These are phyloP conservation scores for Trametopsis cervina DNA, from an alignment of 768 basidiomycete species.

Conservation along the genomic window DNA sequence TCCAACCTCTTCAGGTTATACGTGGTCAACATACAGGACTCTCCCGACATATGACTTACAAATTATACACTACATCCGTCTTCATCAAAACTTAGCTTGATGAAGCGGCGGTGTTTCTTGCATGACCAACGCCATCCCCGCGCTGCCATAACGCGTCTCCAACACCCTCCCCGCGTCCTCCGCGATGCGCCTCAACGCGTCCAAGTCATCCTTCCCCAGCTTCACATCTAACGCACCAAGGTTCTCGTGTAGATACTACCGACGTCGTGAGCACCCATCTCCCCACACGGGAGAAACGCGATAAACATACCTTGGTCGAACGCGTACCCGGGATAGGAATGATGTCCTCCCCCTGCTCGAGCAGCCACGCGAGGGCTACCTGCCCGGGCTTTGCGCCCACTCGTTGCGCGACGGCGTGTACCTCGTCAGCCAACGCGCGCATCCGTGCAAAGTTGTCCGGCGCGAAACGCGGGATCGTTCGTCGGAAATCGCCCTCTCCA, in stretches of 20 bases:
- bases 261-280: not conserved
- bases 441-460: conserved; percentile 37
- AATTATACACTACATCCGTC: too few relatives aligned
- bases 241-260: conserved; percentile 29
- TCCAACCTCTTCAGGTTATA: too few relatives aligned
- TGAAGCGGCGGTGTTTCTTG: conserved; percentile 28
- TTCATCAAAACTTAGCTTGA: too few relatives aligned
- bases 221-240: conserved; percentile 19
- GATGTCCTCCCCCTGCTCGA: conserved; percentile 25
- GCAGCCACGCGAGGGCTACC: conserved; percentile 27
- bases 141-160: conserved; percentile 31
- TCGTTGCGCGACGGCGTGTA: conserved; percentile 16
- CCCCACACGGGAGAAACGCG: too few relatives aligned
- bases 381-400: conserved; percentile 26
- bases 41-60: too few relatives aligned
- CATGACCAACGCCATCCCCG: conserved; percentile 22
- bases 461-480: conserved; percentile 18
- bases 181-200: conserved; percentile 22
- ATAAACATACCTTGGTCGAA: conserved; percentile 14
- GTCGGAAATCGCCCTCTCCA: conserved; percentile 22
- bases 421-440: conserved; percentile 20
- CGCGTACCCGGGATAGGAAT: conserved; percentile 25
- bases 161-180: conserved; percentile 20
- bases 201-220: conserved; percentile 22
- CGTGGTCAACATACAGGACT: too few relatives aligned